Evolutionary conservation across 2,329 filamentous ascomycete species (phyloP).

Genomic region (Beauveria asiatica): DNA sequence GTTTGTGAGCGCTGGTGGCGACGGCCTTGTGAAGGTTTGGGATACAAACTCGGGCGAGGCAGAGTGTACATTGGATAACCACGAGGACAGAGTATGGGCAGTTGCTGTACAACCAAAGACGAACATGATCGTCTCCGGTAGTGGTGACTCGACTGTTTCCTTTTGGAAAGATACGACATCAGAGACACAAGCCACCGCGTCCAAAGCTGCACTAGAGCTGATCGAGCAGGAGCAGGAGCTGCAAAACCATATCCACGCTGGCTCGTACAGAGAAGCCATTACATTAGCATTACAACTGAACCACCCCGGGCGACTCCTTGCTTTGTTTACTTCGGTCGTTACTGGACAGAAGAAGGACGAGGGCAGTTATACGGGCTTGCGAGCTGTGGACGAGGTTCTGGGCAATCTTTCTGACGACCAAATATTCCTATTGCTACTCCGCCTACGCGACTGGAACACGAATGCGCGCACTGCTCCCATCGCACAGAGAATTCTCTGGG

Average conservation of each 20-base stretch:
- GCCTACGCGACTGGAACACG: slow-evolving; percentile 94
- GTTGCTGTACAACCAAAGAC: slow-evolving; percentile 61
- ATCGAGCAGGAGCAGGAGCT: slow-evolving; percentile 93
- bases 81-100: slow-evolving; percentile 93
- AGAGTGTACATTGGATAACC: slow-evolving; percentile 88
- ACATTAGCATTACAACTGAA: slow-evolving; percentile 87
- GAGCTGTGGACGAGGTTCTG: slow-evolving; percentile 75
- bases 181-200: slow-evolving; percentile 66
- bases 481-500: slow-evolving; percentile 75
- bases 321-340: slow-evolving; percentile 74
- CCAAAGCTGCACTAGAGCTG: slow-evolving; percentile 64
- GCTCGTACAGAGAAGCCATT: slow-evolving; percentile 88
- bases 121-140: slow-evolving; percentile 78
- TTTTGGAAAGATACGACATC: slow-evolving; percentile 93
- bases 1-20: slow-evolving; percentile 81
- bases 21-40: slow-evolving; percentile 96
- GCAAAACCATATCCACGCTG: slow-evolving; percentile 81
- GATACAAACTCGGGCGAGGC: slow-evolving; percentile 77
- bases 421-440: slow-evolving; percentile 70
- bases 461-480: slow-evolving; percentile 81
- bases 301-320: slow-evolving; percentile 79
- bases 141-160: slow-evolving; percentile 83
- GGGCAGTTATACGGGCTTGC: slow-evolving; percentile 55
- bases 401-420: slow-evolving; percentile 74
- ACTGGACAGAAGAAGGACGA: slow-evolving; percentile 51